Evolutionary conservation across 2,329 filamentous ascomycete genomes (phyloP).

Genomic region (Neofusicoccum sp.): DNA sequence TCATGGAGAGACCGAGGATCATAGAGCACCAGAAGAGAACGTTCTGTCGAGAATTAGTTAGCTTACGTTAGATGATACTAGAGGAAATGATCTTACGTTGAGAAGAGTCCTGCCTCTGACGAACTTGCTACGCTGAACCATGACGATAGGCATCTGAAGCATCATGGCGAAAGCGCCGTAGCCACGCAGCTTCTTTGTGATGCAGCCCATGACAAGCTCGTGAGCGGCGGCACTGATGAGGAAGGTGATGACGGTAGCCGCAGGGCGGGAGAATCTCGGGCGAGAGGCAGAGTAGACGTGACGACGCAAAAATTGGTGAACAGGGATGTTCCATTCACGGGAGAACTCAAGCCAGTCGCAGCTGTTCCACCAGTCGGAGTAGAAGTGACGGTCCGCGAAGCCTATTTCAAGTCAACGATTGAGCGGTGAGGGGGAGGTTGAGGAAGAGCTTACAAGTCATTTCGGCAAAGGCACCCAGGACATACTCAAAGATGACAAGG

Average conservation of each 20-base stretch:
- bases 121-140: constrained; percentile 79
- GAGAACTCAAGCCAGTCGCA: constrained; percentile 95
- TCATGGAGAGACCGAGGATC: constrained; percentile 66
- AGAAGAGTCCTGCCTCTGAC: constrained; percentile 74
- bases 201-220: constrained; percentile 96
- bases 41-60: constrained; percentile 52
- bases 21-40: constrained; percentile 90
- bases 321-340: constrained; percentile 96
- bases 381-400: constrained; percentile 94
- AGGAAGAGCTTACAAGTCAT: constrained; percentile 63
- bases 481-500: constrained; percentile 97
- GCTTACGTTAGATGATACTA: constrained; percentile 32
- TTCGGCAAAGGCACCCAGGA: constrained; percentile 91
- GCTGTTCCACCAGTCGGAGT: constrained; percentile 72
- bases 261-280: constrained; percentile 71
- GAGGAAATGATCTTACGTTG: constrained; percentile 53
- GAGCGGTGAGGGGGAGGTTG: background rate
- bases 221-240: constrained; percentile 86
- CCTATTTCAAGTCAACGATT: constrained; percentile 37
- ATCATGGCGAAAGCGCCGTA: constrained; percentile 96
- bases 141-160: constrained; percentile 94
- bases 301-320: constrained; percentile 90
- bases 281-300: constrained; percentile 90
- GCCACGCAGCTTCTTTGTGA: constrained; percentile 92
- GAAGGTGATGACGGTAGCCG: constrained; percentile 89